Percentiles rank a stretch among this genome's conserved stretches.
These are phyloP conservation scores for Claviceps sorghi DNA, from an alignment of 2,329 filamentous ascomycete species.

Conservation along the genomic window DNA sequence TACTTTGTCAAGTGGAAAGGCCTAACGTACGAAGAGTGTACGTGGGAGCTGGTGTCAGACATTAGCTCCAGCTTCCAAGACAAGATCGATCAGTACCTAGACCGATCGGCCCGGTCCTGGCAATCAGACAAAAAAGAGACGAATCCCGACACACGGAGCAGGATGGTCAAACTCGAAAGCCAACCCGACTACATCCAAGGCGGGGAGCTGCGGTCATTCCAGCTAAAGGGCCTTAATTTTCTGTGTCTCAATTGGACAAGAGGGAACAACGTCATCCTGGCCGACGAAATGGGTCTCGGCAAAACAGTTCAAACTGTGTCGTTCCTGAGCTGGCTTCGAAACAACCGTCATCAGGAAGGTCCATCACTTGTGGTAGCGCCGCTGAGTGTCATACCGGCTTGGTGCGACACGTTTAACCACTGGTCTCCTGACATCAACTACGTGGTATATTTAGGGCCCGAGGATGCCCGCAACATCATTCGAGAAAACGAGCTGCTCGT, in stretches of 20 bases:
- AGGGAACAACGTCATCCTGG: constrained; percentile 88
- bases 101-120: constrained; percentile 69
- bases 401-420: constrained; percentile 93
- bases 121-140: constrained; percentile 65
- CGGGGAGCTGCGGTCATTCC: constrained; percentile 81
- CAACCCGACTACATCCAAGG: constrained; percentile 76
- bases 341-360: constrained; percentile 77
- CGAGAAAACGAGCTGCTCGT: constrained; percentile 79
- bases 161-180: constrained; percentile 58
- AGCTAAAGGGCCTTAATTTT: constrained; percentile 88
- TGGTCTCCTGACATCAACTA: constrained; percentile 97
- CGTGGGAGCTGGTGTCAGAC: constrained; percentile 71
- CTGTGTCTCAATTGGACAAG: constrained; percentile 91
- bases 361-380: constrained; percentile 96
- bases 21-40: constrained; percentile 83
- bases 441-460: constrained; percentile 87
- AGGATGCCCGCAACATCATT: constrained; percentile 73
- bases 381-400: constrained; percentile 90
- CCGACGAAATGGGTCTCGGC: constrained; percentile 95
- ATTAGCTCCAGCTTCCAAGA: constrained; percentile 68
- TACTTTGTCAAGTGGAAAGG: constrained; percentile 98
- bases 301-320: constrained; percentile 97
- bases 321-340: constrained; percentile 92
- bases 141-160: constrained; percentile 57
- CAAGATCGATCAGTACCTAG: constrained; percentile 82